These are phyloP conservation scores for Dendrobium chrysotoxum DNA, from an alignment of 106 monocot genomes.

Conservation along the genomic window DNA sequence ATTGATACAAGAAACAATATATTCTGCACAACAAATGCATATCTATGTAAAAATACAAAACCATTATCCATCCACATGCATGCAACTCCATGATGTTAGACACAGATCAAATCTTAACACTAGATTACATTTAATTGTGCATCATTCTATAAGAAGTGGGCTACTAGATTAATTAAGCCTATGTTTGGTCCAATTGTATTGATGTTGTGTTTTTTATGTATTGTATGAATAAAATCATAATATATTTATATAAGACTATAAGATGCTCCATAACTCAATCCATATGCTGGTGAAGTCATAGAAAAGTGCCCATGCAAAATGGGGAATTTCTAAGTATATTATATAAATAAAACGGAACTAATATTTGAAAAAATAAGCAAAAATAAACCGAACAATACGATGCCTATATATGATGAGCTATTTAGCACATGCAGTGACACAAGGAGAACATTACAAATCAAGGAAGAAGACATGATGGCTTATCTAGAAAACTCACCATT, in stretches of 20 bases:
- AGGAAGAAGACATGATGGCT: not conserved
- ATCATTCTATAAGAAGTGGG: not conserved
- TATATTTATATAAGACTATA: not conserved
- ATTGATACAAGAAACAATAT: too few species aligned
- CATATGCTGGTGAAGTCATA: not conserved
- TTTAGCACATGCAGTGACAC: not conserved
- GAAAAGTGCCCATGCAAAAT: not conserved
- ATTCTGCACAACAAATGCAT: too few species aligned
- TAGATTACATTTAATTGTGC: not conserved
- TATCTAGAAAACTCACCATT: constrained; percentile 11
- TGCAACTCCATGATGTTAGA: too few species aligned
- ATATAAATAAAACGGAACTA: not conserved
- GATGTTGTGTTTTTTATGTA: not conserved
- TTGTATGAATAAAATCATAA: not conserved
- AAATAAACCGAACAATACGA: not conserved
- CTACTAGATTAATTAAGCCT: not conserved
- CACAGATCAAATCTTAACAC: not conserved
- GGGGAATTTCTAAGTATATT: not conserved
- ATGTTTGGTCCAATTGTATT: not conserved
- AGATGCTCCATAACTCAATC: not conserved
- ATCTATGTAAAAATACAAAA: too few species aligned
- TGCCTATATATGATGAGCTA: not conserved
- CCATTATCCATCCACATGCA: too few species aligned
- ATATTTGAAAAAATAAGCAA: not conserved
- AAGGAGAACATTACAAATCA: not conserved